Evolutionary conservation across 2,329 filamentous ascomycete species (phyloP), one percentile per base, ranked within the genome.

Genomic region (Rasamsonia emersonii): DNA sequence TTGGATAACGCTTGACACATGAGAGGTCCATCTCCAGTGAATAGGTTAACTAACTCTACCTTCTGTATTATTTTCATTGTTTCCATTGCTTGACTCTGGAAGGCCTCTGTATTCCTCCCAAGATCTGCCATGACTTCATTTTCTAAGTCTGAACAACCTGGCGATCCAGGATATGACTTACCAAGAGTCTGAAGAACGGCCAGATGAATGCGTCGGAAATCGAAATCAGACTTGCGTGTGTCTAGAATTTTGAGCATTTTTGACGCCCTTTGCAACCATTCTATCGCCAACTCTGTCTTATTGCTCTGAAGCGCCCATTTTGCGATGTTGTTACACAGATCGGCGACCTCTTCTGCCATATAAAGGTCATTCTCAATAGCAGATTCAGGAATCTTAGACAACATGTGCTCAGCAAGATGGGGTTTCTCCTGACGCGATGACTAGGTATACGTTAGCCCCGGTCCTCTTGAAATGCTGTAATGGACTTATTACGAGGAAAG

Each of bases 361-460:
- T 56, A 40, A 0, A 68, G 54, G 25, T 77, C 68, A 2, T 73
- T 51, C 1, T 50, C 33, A 32, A 46, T 14, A 46, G 48, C 21
- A 45, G 54, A 7, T 59, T 53, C n/a, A 39, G 59, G 45, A 28
- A 75, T 58, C 45, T 82, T 82, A 20, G 57, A 58, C 54, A 80
- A 88, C 67, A 91, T 76, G 53, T 85, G 76, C 33, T 93, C 84
- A 17, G 84, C 83, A 28, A 86, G 71, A 36, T 89, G 82, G 9
- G 82, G 65, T 24, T 79, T 73, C 24, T 74, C 68, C 49, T 86
- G 78, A 45, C 77, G 76, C 77, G 80, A 93, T 18, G 79, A 73
- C 84, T 89, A 36, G 18, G 5, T 28, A 17, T 27, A 20, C 18
- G 33, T 39, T 11, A 39, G 13, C 14, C 28, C 32, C 36, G 33